These are phyloP conservation scores for Colletotrichum brevisporum DNA, from an alignment of 2,329 filamentous ascomycete species.

Conservation along the genomic window DNA sequence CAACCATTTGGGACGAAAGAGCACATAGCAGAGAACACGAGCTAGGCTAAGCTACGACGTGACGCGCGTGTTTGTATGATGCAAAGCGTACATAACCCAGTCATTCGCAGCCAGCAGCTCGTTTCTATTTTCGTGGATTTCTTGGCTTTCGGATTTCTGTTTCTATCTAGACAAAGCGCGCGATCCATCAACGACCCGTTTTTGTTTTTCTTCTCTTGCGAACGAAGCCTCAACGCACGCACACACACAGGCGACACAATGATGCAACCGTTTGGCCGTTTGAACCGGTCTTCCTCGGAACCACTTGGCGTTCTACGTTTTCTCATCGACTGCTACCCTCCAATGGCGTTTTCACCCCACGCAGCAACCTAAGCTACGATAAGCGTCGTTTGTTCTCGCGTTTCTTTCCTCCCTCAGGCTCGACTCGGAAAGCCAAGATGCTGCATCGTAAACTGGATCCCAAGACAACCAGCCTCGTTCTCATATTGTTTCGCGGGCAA, in stretches of 20 bases:
- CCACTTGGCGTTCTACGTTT: slow-evolving; percentile 21
- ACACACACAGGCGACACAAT: not conserved
- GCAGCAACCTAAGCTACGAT: not conserved
- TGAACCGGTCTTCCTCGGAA: slow-evolving; percentile 1
- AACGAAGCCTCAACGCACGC: slow-evolving; percentile 11
- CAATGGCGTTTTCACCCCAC: not conserved
- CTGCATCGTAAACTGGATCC: slow-evolving; percentile 1
- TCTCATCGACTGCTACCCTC: not conserved
- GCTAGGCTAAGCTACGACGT: not conserved
- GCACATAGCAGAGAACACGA: no score
- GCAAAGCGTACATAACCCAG: slow-evolving; percentile 27
- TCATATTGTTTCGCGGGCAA: not conserved
- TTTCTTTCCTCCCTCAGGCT: not conserved
- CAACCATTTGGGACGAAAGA: slow-evolving; percentile 20
- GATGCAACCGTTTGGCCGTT: slow-evolving; percentile 18
- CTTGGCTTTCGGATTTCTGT: slow-evolving; percentile 13
- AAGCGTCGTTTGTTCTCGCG: not conserved
- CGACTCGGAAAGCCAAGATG: slow-evolving; percentile 9
- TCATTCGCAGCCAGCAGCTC: not conserved
- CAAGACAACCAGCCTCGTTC: no score
- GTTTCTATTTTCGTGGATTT: slow-evolving; percentile 31
- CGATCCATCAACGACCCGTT: not conserved
- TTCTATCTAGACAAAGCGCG: slow-evolving; percentile 3
- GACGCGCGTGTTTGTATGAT: not conserved
- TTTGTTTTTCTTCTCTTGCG: not conserved